Base-by-base conservation (phyloP, 1,284 basidiomycete species). In the Apiotrichum mycotoxinovorans region DNA sequence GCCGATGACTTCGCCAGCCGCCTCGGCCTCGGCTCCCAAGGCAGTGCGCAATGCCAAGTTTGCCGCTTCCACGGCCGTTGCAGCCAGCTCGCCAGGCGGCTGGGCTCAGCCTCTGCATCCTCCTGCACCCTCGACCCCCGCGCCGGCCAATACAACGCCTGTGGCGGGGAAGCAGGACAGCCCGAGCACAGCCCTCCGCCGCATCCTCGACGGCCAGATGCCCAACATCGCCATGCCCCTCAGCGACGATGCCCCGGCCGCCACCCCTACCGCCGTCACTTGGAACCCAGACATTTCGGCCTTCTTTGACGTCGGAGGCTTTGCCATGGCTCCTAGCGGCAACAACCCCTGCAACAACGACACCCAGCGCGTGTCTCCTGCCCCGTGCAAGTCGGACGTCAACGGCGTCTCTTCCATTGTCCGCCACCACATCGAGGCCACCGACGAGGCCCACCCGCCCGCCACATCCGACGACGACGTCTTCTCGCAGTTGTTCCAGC, bases 271-370 rank as follows among this genome's bases (percentile, higher is more conserved):
- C 20, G 11, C 42, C 8, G 9, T 27, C 1, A 12, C 42, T 14
- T 72, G 71, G 70, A 57, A 58, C 26, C 59, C 62, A n/a, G 70
- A 74, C 47, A 47, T 71, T 2, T 72, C 70, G 3, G 64, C 69
- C 10, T 70, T 73, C 50, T 73, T 74, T 56, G 65, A 74, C 51
- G 64, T 73, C 8, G 71, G 71, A 18, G 68, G 68, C 3, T 72
- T 71, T 55, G 56, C 63, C 15, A 63, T 66, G 58, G 48, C 64
- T 8, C 52, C 59, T 8, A 40, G 30, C n/a, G 26, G 30, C 30
- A 30, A 30, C 30, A 30, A 30, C 45, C 8, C 30, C 34, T 20
- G 5, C 5, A 30, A 30, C 30, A 30, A 30, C 20, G 34, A 27
- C 25, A 11, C 35, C 33, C 22, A 25, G 11, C 35, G 35, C 20